A percentile compares a stretch with the other conserved stretches of the same genome.
Conservation (phyloP, 1,139 yeast species). For the Lodderomyces jiufengensis region DNA sequence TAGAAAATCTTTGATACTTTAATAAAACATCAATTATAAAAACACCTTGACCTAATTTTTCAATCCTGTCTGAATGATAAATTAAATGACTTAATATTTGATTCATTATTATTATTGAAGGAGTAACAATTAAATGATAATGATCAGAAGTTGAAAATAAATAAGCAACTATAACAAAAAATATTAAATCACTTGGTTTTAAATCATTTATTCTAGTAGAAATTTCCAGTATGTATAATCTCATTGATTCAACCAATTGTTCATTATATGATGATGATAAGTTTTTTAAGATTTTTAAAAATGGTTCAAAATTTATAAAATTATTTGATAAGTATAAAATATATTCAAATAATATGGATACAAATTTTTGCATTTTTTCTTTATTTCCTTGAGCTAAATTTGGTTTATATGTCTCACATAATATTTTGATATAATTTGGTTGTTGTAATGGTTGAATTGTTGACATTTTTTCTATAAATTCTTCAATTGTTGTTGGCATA, state of each 20-base stretch:
- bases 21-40: constrained; percentile 62
- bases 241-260: constrained; percentile 48
- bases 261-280: constrained; percentile 57
- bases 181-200: constrained; percentile 53
- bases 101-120: constrained; percentile 69
- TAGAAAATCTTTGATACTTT: constrained; percentile 74
- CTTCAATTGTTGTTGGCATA: constrained; percentile 62
- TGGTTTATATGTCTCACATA: constrained; percentile 68
- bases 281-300: constrained; percentile 51
- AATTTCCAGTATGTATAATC: constrained; percentile 36
- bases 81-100: constrained; percentile 49
- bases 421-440: constrained; percentile 46
- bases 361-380: constrained; percentile 63
- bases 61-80: constrained; percentile 30
- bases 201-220: constrained; percentile 46
- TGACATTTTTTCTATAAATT: constrained; percentile 33
- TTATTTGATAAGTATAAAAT: constrained; percentile 43
- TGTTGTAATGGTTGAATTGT: constrained; percentile 39
- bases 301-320: constrained; percentile 29
- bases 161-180: constrained; percentile 68
- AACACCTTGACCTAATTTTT: constrained; percentile 45
- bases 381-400: constrained; percentile 79
- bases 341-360: constrained; percentile 63
- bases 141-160: constrained; percentile 93
- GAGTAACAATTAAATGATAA: constrained; percentile 87